Evolutionary conservation across 495 filamentous ascomycete species (phyloP).

Genomic region (Penicillium diatomitis): DNA sequence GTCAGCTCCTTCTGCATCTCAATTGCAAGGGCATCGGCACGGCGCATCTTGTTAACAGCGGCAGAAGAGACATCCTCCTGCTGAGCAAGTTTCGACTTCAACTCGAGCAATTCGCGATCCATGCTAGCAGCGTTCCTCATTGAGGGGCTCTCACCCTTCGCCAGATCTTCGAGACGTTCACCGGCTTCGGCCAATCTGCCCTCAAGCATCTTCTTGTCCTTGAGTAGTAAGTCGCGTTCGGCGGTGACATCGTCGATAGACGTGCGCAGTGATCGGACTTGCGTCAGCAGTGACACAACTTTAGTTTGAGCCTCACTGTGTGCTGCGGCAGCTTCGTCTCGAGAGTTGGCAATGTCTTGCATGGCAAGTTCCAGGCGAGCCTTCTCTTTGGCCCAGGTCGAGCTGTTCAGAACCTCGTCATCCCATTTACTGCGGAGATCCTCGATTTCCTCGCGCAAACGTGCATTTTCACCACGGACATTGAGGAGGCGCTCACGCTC

Average conservation of each 20-base stretch:
- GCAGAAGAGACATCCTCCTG: conserved; percentile 90
- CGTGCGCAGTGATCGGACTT: conserved; percentile 76
- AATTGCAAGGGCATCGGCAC: conserved; percentile 76
- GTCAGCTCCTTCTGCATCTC: conserved; percentile 94
- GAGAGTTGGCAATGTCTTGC: conserved; percentile 77
- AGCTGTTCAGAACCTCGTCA: conserved; percentile 94
- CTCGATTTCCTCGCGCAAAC: conserved; percentile 87
- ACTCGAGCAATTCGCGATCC: conserved; percentile 81
- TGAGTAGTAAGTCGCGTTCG: conserved; percentile 74
- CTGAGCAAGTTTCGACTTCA: conserved; percentile 83
- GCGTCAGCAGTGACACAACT: conserved; percentile 82
- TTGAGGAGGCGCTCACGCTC: conserved; percentile 77
- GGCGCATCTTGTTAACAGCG: conserved; percentile 96
- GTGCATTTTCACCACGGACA: conserved; percentile 56
- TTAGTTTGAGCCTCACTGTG: conserved; percentile 93
- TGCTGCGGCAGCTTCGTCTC: conserved; percentile 85
- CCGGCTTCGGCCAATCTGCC: conserved; percentile 79
- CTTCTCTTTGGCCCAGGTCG: conserved; percentile 98
- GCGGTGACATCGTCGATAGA: conserved; percentile 77
- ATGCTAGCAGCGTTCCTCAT: conserved; percentile 86
- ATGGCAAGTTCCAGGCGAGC: conserved; percentile 81
- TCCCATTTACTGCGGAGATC: conserved; percentile 96
- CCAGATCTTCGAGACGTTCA: conserved; percentile 84
- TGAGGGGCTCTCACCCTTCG: conserved; percentile 76
- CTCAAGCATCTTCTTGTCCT: conserved; percentile 88